Evolutionary conservation across 371 early-diverging fungal genomes (phyloP).

Genomic region (Actinomucor elegans): DNA sequence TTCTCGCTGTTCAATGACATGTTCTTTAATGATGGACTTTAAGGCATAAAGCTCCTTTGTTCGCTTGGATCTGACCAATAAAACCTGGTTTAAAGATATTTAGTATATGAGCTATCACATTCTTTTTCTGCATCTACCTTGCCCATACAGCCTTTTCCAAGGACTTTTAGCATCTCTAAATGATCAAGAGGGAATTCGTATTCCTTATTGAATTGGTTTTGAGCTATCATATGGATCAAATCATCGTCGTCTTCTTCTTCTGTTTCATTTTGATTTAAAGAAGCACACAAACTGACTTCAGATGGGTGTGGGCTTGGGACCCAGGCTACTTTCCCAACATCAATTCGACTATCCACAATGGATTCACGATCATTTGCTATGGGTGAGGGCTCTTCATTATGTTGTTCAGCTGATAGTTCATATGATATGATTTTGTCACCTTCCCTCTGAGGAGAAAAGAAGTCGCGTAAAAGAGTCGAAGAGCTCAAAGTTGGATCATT

Average conservation of each 20-base stretch:
- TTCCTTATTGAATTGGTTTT: no score
- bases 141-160: conserved; percentile 80
- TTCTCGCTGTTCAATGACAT: conserved; percentile 88
- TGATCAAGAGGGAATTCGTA: conserved; percentile 46
- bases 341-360: conserved; percentile 3
- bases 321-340: conserved; percentile 14
- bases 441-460: conserved; percentile 48
- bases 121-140: no score
- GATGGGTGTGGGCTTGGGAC: conserved; percentile 17
- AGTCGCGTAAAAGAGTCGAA: conserved; percentile 48
- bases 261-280: not conserved
- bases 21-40: conserved; percentile 95
- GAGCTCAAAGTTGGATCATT: conserved; percentile 28
- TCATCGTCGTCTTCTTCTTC: conserved; percentile 5
- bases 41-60: conserved; percentile 79
- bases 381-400: not conserved
- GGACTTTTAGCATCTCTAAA: conserved; percentile 63
- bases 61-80: conserved; percentile 75
- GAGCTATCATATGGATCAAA: not conserved
- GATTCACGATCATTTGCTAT: conserved; percentile 7
- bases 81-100: conserved; percentile 80
- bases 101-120: no score
- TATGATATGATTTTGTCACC: conserved; percentile 24
- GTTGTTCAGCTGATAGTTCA: not conserved
- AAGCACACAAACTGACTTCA: conserved; percentile 4